These are phyloP conservation scores for Forsythia viridissima DNA, from an alignment of 257 asterid genomes.

Conservation along the genomic window DNA sequence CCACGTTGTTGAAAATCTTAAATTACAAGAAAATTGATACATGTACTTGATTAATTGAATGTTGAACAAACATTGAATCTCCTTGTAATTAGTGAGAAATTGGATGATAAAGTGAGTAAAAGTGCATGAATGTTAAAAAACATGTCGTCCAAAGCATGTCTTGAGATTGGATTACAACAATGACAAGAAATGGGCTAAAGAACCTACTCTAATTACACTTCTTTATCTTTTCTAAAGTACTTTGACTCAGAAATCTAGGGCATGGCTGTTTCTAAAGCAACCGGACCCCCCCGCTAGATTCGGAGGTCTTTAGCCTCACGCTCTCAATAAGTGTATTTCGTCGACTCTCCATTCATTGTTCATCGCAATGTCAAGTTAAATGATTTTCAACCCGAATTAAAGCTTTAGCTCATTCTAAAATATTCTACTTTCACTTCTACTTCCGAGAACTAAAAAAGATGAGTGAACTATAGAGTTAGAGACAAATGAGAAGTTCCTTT, in stretches of 20 bases:
- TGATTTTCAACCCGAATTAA: background rate
- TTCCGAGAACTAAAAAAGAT: background rate
- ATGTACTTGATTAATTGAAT: too few relatives aligned
- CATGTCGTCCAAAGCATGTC: conserved; percentile 27
- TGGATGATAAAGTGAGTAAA: background rate
- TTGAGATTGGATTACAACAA: conserved; percentile 12
- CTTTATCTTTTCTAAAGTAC: background rate
- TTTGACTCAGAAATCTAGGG: conserved; percentile 9
- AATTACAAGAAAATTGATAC: too few relatives aligned
- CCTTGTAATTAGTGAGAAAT: conserved; percentile 2
- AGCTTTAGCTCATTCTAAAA: too few relatives aligned
- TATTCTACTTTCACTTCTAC: too few relatives aligned
- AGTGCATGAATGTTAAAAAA: conserved; percentile 25
- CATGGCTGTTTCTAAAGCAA: background rate
- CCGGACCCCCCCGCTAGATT: conserved; percentile 7
- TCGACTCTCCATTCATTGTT: background rate
- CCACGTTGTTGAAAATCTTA: too few relatives aligned
- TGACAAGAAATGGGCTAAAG: conserved; percentile 4
- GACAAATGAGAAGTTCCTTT: background rate
- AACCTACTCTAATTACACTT: background rate
- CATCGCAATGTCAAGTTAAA: background rate
- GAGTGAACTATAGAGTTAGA: background rate
- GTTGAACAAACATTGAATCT: background rate
- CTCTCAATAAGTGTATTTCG: background rate
- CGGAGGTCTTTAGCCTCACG: background rate